phyloP scores from a whole-genome alignment of 2,329 filamentous ascomycete species.

The Rosellinia necatrix region DNA sequence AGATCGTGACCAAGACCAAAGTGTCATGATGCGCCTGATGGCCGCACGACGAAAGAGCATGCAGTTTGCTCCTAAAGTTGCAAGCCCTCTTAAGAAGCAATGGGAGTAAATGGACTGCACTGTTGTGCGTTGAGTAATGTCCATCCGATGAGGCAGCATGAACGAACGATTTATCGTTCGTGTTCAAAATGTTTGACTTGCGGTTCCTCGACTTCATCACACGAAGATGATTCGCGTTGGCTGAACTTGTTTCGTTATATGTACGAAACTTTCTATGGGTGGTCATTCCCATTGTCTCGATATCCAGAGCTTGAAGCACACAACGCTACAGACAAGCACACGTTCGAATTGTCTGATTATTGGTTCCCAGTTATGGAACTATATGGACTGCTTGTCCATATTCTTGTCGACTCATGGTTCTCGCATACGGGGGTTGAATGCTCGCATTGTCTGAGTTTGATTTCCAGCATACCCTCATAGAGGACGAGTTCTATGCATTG shows the following conservation, averaged over 20 bases:
- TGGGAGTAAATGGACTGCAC: slow-evolving; percentile 47
- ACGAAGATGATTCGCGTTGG: background rate
- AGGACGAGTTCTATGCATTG: background rate
- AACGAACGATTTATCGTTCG: background rate
- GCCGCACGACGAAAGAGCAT: slow-evolving; percentile 76
- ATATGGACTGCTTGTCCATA: no score
- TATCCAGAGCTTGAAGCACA: background rate
- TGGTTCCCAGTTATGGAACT: background rate
- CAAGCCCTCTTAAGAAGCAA: slow-evolving; percentile 68
- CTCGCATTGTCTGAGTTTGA: slow-evolving; percentile 3
- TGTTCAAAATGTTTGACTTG: background rate
- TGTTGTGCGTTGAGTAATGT: slow-evolving; percentile 1
- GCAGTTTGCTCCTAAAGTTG: slow-evolving; percentile 76
- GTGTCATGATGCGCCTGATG: slow-evolving; percentile 66
- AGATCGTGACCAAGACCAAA: slow-evolving; percentile 57
- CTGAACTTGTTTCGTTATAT: background rate
- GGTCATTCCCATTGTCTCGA: background rate
- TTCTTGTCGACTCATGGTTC: background rate
- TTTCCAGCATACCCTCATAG: background rate
- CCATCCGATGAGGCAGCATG: slow-evolving; percentile 4
- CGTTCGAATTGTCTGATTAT: background rate
- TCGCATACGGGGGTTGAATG: background rate
- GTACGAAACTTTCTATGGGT: background rate
- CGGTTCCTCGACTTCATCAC: background rate
- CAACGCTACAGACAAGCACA: background rate